Percentiles rank a stretch among this genome's conserved stretches.
These are phyloP conservation scores for Fusarium duplospermum DNA, from an alignment of 2,329 filamentous ascomycete genomes.

Conservation along the genomic window DNA sequence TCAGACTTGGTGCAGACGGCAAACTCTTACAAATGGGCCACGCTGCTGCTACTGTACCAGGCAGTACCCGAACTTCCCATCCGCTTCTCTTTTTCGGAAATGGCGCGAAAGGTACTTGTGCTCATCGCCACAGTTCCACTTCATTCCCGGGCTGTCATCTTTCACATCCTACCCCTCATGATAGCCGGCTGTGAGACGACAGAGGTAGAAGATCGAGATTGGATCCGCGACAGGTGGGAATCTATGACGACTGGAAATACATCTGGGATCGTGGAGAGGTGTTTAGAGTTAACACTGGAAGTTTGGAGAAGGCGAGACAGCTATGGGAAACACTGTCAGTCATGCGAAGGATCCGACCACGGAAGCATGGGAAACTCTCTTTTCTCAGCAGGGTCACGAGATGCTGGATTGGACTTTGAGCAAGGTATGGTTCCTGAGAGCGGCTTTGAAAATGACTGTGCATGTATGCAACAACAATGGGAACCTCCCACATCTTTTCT, in stretches of 20 bases:
- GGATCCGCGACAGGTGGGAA: conserved; percentile 27
- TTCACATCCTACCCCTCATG: conserved; percentile 22
- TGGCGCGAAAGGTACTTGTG: conserved; percentile 24
- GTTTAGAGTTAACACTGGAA: conserved; percentile 24
- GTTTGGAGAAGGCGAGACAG: conserved; percentile 26
- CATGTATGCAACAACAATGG: background rate
- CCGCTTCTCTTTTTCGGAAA: background rate
- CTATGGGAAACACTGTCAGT: background rate
- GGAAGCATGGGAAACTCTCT: background rate
- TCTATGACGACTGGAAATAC: conserved; percentile 7
- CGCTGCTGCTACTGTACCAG: conserved; percentile 16
- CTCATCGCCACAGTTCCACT: conserved; percentile 23
- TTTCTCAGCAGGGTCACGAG: background rate
- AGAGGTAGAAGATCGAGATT: conserved; percentile 17
- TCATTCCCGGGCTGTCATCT: conserved; percentile 11
- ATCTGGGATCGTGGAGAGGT: conserved; percentile 23
- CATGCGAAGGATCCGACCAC: background rate
- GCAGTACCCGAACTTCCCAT: conserved; percentile 23
- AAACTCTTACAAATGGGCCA: conserved; percentile 28
- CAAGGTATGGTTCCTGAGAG: background rate
- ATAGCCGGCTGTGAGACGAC: conserved; percentile 25
- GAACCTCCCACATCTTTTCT: background rate
- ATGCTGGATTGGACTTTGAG: background rate
- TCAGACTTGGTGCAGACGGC: conserved; percentile 22
- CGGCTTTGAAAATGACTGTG: background rate